phyloP scores from a whole-genome alignment of 352 stramenopile species.

The Phytophthora colocasiae region DNA sequence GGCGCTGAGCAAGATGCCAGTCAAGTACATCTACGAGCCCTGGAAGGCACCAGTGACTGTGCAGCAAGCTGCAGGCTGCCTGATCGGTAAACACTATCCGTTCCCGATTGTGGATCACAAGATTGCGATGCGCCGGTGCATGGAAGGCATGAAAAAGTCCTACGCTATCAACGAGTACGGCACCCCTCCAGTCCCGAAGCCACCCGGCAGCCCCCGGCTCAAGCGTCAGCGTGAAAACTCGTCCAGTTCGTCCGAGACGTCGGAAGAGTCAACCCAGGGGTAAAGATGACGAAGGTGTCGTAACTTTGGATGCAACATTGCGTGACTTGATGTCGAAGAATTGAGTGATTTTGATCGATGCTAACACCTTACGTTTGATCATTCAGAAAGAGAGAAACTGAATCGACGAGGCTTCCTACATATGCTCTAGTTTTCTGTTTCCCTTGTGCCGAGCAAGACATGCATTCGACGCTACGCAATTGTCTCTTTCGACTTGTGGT shows the following conservation, averaged over 20 bases:
- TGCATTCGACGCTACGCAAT: conserved; percentile 11
- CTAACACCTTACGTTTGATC: conserved; percentile 10
- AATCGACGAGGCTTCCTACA: conserved; percentile 3
- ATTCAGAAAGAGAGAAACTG: conserved; percentile 2
- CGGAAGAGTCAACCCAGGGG: conserved; percentile 37
- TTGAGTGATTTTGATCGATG: conserved; percentile 28
- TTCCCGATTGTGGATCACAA: conserved; percentile 96
- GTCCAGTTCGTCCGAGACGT: conserved; percentile 39
- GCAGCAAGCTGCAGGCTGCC: conserved; percentile 82
- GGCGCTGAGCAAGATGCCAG: conserved; percentile 89
- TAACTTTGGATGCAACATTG: conserved; percentile 4
- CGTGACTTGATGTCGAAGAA: conserved; percentile 9
- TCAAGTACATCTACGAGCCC: conserved; percentile 98
- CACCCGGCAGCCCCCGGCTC: conserved; percentile 28
- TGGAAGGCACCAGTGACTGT: conserved; percentile 95
- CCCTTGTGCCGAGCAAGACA: not conserved
- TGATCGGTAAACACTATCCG: conserved; percentile 95
- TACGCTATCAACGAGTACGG: conserved; percentile 71
- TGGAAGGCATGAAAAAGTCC: conserved; percentile 91
- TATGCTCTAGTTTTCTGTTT: not conserved
- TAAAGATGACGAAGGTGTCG: conserved; percentile 6
- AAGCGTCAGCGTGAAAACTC: conserved; percentile 51
- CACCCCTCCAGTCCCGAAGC: conserved; percentile 19
- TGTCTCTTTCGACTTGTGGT: conserved; percentile 20
- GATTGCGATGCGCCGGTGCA: conserved; percentile 89